Conservation (phyloP, 2,329 filamentous ascomycete genomes). For the Xylaria sp. region DNA sequence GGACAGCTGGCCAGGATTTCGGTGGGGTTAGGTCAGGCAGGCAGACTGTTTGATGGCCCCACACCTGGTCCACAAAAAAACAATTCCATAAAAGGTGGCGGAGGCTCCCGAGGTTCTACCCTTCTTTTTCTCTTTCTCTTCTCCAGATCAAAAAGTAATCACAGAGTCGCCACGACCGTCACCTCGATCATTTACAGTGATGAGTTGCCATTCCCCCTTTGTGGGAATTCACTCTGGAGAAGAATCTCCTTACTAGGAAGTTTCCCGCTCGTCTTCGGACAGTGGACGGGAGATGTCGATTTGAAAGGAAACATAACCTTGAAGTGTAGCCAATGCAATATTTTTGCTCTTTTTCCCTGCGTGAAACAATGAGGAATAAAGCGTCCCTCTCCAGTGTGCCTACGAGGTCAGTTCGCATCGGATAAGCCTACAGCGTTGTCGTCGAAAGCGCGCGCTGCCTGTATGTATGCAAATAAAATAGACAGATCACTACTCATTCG, state of each 20-base stretch:
- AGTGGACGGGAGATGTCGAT: conserved; percentile 69
- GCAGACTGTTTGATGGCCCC: not conserved
- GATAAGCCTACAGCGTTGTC: too few relatives aligned
- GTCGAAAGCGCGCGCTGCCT: too few relatives aligned
- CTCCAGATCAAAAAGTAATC: conserved; percentile 70
- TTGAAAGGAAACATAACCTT: conserved; percentile 64
- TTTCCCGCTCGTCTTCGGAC: conserved; percentile 62
- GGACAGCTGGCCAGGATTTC: not conserved
- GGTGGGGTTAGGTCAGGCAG: not conserved
- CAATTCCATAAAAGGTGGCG: conserved; percentile 41
- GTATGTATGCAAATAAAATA: not conserved
- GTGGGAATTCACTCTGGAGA: conserved; percentile 67
- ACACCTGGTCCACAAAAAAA: conserved; percentile 26
- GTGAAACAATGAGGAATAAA: not conserved
- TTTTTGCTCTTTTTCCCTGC: not conserved
- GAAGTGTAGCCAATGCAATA: not conserved
- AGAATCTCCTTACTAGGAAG: conserved; percentile 72
- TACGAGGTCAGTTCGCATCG: not conserved
- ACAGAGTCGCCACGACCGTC: conserved; percentile 73
- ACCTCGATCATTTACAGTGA: conserved; percentile 67
- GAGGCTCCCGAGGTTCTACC: conserved; percentile 8
- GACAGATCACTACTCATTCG: not conserved
- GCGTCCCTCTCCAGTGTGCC: not conserved
- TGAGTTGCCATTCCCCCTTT: conserved; percentile 68
- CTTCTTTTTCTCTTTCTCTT: conserved; percentile 57